phyloP scores from a whole-genome alignment of 768 basidiomycete genomes.

The Tricholoma matsutake region DNA sequence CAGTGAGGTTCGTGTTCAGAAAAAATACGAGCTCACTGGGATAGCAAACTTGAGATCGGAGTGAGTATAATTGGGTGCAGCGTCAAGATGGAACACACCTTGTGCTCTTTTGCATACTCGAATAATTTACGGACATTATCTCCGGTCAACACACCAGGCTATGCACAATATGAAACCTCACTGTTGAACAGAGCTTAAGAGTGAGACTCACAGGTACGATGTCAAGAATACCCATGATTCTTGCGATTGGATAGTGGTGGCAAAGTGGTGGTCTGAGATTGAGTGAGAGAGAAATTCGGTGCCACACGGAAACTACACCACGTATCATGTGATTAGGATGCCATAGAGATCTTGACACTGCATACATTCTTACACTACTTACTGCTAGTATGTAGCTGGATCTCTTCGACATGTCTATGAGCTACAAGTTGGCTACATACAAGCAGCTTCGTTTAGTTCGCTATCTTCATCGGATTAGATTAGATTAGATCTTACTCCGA shows the following conservation, averaged over 20 bases:
- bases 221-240: slow-evolving; percentile 75
- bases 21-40: slow-evolving; percentile 53
- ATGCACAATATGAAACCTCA: slow-evolving; percentile 9
- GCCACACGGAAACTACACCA: neutral
- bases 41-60: slow-evolving; percentile 64
- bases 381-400: too few relatives aligned
- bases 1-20: slow-evolving; percentile 4
- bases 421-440: too few relatives aligned
- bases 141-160: slow-evolving; percentile 96
- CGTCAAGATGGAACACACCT: slow-evolving; percentile 49
- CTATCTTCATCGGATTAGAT: slow-evolving; percentile 6
- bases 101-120: slow-evolving; percentile 85
- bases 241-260: slow-evolving; percentile 2
- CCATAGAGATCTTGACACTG: too few relatives aligned
- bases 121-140: slow-evolving; percentile 94
- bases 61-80: slow-evolving; percentile 7
- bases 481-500: slow-evolving; percentile 10
- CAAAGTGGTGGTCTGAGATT: too few relatives aligned
- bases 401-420: too few relatives aligned
- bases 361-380: too few relatives aligned
- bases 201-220: slow-evolving; percentile 68
- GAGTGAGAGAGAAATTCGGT: neutral
- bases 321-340: neutral
- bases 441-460: too few relatives aligned
- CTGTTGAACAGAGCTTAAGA: slow-evolving; percentile 2